Base-by-base conservation (phyloP, 768 basidiomycete genomes). In the Boletus tomentosulus region DNA sequence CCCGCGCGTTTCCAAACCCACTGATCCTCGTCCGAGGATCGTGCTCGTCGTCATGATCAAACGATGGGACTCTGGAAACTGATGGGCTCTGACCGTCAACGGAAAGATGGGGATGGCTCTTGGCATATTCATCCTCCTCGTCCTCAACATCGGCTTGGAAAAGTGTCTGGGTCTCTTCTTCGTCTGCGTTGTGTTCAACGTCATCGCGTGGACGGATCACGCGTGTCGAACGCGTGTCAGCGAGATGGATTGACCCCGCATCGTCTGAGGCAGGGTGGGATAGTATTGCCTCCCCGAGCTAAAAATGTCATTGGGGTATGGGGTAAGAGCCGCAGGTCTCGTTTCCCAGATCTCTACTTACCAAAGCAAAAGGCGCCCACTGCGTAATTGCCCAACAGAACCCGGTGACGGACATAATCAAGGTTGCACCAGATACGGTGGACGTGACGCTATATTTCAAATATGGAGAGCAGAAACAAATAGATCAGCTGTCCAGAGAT, bases 341-440 rank as follows among this genome's bases (percentile, higher is more conserved):
- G 6, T 10, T n/a, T 45, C 33, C 39, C 30, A 12, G 44, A 50
- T 52, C 22, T 28, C 28, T 16, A 73, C 83, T 45, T 58, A 95
- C 92, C 64, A 98, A 70, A 0, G 92, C 84, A 71, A 92, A 96
- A 3, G 95, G 95, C 3, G 86, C 92, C 96, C 95, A 98, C 69
- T 88, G 87, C 1, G 86, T 82, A 48, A 98, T 78, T 6, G 93
- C 92, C 91, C 89, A 97, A n/a, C 89, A 87, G 61, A 97, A 87
- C 0, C 96, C 96, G 7, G 86, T 86, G 12, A 89, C 59, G 8
- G 86, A 80, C 48, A 97, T 82, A 55, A 98, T 77, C 12, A 85
- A 52, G 1, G 88, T 92, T 16, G 92, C 87, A 0, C 87, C 84
- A 15, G 64, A 64, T 1, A 94, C 87, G 15, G 78, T 83, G 9